These are phyloP conservation scores for Colletotrichum sp. DNA, from an alignment of 2,329 filamentous ascomycete genomes.

Conservation along the genomic window DNA sequence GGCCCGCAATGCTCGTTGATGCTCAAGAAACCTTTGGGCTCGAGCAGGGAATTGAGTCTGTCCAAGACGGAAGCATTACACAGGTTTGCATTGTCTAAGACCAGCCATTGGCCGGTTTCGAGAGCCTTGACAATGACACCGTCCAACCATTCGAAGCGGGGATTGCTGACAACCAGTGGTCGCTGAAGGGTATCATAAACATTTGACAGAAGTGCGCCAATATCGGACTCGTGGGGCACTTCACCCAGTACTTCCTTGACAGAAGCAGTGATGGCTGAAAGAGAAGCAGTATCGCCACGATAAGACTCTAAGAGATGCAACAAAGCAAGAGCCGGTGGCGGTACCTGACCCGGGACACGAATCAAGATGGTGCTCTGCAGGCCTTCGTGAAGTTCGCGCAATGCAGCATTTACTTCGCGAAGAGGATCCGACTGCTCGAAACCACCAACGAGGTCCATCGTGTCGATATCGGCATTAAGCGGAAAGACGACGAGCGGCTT, in stretches of 20 bases:
- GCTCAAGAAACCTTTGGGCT: conserved; percentile 85
- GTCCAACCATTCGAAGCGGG: conserved; percentile 95
- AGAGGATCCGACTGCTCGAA: conserved; percentile 93
- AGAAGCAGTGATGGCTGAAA: conserved; percentile 40
- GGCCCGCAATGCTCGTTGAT: conserved; percentile 92
- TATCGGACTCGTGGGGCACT: conserved; percentile 47
- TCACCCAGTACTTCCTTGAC: conserved; percentile 44
- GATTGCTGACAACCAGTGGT: conserved; percentile 67
- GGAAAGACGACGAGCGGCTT: conserved; percentile 81
- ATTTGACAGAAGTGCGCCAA: conserved; percentile 52
- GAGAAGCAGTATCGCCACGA: conserved; percentile 39
- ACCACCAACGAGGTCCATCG: conserved; percentile 95
- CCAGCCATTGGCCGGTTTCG: conserved; percentile 86
- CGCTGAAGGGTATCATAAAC: conserved; percentile 55
- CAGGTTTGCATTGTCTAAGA: conserved; percentile 96
- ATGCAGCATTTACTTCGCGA: conserved; percentile 67
- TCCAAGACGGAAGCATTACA: conserved; percentile 96
- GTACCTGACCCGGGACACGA: conserved; percentile 50
- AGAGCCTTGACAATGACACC: conserved; percentile 89
- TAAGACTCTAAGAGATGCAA: conserved; percentile 53
- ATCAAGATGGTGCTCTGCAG: conserved; percentile 56
- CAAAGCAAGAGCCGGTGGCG: conserved; percentile 52
- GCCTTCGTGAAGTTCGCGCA: conserved; percentile 54
- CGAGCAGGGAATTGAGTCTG: conserved; percentile 90
- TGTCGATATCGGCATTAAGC: conserved; percentile 93